Evolutionary conservation across 2,329 filamentous ascomycete species (phyloP), one percentile per base, ranked within the genome.

Genomic region (Cercospora sp.): DNA sequence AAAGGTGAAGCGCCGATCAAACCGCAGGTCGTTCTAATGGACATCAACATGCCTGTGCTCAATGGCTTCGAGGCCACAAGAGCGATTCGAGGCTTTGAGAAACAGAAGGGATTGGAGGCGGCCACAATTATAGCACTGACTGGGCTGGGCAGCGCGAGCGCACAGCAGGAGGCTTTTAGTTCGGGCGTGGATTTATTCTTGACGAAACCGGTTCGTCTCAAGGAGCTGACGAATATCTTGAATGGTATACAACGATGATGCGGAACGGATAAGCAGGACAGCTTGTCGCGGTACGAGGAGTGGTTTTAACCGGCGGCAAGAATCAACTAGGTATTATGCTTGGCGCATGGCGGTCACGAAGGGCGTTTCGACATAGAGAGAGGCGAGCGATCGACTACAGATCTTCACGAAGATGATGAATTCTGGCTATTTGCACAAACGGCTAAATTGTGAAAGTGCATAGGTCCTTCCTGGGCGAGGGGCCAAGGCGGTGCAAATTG

Each of bases 11-110:
- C 66, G 23, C 58, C 45, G 5, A 39, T 55, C 48, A 70, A 70
- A 33, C 71, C 70, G 16, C 67, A 71, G 30, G 69, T 72, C 26
- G 39, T 71, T 3, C 79, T 86, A 4, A 85, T 86, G 83, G 84
- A 78, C 57, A 74, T 78, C 64, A 75, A 72, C 62, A 78, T 78
- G 77, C 76, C 77, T 3, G 57, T 74, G 1, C 65, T 78, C 10
- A 72, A 78, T 60, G 77, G 77, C 16, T 78, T 78, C 63, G 77
- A 78, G 66, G 77, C 78, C 1, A 75, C 77, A 3, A 71, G 75
- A 7, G 65, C 72, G 13, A 79, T 79, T 3, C 70, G 77, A 8
- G 70, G 67, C 0, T 77, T 76, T 45, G 78, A 79, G 53, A 69
- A 72, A 23, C 67, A 72, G 16, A 69, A 70, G 28, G 70, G 69